These are phyloP conservation scores for Backusella mclennaniae DNA, from an alignment of 192 early-diverging fungal species.

Conservation along the genomic window DNA sequence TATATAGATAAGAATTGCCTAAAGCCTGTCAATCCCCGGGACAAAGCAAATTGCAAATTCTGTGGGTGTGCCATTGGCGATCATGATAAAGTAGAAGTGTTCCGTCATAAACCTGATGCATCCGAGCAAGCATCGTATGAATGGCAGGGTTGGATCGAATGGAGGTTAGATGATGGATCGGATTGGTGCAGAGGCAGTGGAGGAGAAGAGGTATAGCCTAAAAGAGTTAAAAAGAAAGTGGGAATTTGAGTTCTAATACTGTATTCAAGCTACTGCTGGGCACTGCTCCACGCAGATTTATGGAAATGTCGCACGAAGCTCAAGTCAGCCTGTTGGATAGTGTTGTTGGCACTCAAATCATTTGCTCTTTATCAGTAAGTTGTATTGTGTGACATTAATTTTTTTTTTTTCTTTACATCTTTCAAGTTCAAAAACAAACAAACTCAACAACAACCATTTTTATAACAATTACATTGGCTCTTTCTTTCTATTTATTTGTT, in stretches of 20 bases:
- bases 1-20: constrained; percentile 15
- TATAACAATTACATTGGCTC: not conserved
- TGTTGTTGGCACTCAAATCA: constrained; percentile 11
- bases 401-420: not conserved
- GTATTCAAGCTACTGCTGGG: not conserved
- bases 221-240: not conserved
- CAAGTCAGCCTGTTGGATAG: constrained; percentile 14
- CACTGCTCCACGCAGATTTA: not conserved
- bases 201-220: constrained; percentile 25
- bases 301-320: constrained; percentile 13
- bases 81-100: constrained; percentile 2
- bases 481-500: not conserved
- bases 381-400: constrained; percentile 17
- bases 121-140: not conserved
- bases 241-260: not conserved
- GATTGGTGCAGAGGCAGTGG: constrained; percentile 7
- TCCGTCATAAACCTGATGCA: not conserved
- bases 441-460: not conserved
- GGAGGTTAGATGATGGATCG: constrained; percentile 29
- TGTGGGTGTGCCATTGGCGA: not conserved
- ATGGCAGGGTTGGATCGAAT: constrained; percentile 21
- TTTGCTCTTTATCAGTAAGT: constrained; percentile 21
- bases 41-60: constrained; percentile 1
- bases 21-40: not conserved
- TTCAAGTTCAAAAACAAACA: not conserved